Evolutionary conservation across 768 basidiomycete species (phyloP), one percentile per base, ranked within the genome.

Genomic region (Basidioascus undulatus): DNA sequence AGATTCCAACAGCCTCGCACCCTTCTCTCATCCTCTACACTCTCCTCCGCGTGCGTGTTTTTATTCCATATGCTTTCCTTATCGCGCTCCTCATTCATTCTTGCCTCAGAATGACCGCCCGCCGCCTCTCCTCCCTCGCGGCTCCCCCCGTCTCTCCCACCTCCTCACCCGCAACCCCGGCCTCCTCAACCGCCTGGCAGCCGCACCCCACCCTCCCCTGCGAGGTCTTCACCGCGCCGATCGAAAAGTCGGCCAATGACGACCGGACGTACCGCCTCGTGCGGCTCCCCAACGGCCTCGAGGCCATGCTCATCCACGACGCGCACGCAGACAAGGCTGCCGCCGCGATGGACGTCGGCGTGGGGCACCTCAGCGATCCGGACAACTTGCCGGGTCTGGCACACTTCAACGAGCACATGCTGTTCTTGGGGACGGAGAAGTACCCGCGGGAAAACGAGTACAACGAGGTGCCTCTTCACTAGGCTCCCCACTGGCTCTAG

Each of bases 401-500:
- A 36, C 83, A 89, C 58, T 87, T 87, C 54, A 87, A 86, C 60
- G 89, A 98, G 56, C 89, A 98, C 57, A 55, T 98, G 37, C 59
- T 92, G 46, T 98, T 98, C 60, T 82, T 98, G 54, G 62, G 62
- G 5, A 63, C 61, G 5, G 57, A 62, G 42, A 59, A 56, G 55
- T 89, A 74, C 57, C 83, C 84, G 3, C 66, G 69, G 42, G 92
- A 98, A 57, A 96, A 92, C 53, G 92, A 87, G 47, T 98, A 96
- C 57, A 75, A 73, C 27, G 76, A 86, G 62, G 80, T 76, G 44
- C 24, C 61, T 49, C 20, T 41, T 37, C n/a, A 36, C 40, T n/a
- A 47, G 38, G 44, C 41, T 45, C 4, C 36, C 12, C 12, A 33
- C 18, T 32, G 31, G 21, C 40, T 31, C 28, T n/a, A 19, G 24